These are phyloP conservation scores for Daldinia concentrica DNA, from an alignment of 495 filamentous ascomycete species.

Conservation along the genomic window DNA sequence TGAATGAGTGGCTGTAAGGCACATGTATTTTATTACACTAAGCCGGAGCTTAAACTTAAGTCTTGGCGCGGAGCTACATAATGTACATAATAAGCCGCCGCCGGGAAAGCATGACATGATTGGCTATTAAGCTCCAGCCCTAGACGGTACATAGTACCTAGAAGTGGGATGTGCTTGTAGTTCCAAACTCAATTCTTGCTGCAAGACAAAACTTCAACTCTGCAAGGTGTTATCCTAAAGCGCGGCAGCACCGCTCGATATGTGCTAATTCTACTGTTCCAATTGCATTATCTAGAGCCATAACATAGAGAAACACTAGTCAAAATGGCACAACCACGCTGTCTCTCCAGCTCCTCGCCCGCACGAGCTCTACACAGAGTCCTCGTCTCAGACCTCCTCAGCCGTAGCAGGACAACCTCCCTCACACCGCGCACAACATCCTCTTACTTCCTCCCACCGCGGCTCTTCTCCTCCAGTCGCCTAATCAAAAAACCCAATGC, in stretches of 20 bases:
- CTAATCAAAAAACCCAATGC: background rate
- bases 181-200: slow-evolving; percentile 2
- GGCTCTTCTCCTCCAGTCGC: slow-evolving; percentile 13
- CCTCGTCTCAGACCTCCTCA: slow-evolving; percentile 34
- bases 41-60: background rate
- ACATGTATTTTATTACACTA: background rate
- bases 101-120: background rate
- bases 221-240: background rate
- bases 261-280: background rate
- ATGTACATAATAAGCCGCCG: background rate
- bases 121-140: background rate
- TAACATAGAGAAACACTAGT: background rate
- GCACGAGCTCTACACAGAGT: slow-evolving; percentile 42
- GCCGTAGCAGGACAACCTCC: slow-evolving; percentile 19
- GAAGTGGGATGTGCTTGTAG: background rate
- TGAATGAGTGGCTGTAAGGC: background rate
- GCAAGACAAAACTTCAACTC: background rate
- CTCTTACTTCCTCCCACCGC: slow-evolving; percentile 28
- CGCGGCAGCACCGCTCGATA: background rate
- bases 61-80: background rate
- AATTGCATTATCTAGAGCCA: background rate
- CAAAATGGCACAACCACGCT: slow-evolving; percentile 37
- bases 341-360: slow-evolving; percentile 35
- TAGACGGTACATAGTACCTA: background rate
- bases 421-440: slow-evolving; percentile 11